These are phyloP conservation scores for Phytophthora pistaciae DNA, from an alignment of 352 stramenopile genomes.

Conservation along the genomic window DNA sequence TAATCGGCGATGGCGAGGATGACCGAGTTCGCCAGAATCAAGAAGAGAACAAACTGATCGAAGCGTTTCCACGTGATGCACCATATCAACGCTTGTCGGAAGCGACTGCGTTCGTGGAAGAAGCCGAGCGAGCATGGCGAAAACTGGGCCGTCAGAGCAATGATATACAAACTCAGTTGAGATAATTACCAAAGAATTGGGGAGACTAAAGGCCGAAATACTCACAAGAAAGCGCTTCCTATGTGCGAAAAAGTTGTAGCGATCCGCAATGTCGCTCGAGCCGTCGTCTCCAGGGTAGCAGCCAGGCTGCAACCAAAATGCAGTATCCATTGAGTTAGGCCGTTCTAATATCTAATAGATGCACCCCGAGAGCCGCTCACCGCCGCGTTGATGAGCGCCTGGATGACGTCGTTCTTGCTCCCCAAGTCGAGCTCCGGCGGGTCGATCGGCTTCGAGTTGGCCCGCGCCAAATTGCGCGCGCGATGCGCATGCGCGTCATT, in stretches of 20 bases:
- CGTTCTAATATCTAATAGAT: background rate
- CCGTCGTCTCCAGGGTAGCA: constrained; percentile 67
- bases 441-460: background rate
- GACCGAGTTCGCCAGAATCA: constrained; percentile 86
- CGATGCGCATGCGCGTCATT: constrained; percentile 15
- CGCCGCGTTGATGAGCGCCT: constrained; percentile 34
- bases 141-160: constrained; percentile 43
- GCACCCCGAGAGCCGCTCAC: constrained; percentile 4
- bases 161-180: background rate
- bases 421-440: background rate
- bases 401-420: constrained; percentile 19
- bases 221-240: constrained; percentile 65
- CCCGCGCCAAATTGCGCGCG: constrained; percentile 8
- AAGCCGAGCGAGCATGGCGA: constrained; percentile 60
- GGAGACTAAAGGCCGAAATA: background rate
- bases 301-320: constrained; percentile 34
- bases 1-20: constrained; percentile 87
- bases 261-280: constrained; percentile 53
- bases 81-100: constrained; percentile 68
- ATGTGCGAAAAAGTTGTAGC: constrained; percentile 76
- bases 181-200: background rate
- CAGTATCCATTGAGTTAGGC: background rate
- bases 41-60: constrained; percentile 85
- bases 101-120: constrained; percentile 59
- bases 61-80: constrained; percentile 81